These are phyloP conservation scores for Ziziphus jujuba DNA, from an alignment of 306 rosid genomes.

Conservation along the genomic window DNA sequence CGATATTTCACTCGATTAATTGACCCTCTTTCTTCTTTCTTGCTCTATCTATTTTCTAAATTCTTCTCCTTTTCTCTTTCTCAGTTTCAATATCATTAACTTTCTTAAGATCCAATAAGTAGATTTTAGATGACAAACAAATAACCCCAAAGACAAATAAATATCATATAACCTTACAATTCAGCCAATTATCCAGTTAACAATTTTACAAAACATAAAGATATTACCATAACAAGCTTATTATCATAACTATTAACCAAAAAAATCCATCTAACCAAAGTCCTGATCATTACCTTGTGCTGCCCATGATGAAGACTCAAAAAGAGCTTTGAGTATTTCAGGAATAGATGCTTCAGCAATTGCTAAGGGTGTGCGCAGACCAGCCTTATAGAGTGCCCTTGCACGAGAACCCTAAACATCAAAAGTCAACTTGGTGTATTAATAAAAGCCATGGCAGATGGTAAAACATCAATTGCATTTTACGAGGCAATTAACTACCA, in stretches of 20 bases:
- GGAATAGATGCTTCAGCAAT: constrained; percentile 93
- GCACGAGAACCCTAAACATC: constrained; percentile 90
- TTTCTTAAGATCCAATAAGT: too few relatives aligned
- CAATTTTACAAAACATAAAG: background rate
- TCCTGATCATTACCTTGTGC: constrained; percentile 59
- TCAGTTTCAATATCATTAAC: too few relatives aligned
- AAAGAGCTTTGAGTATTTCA: constrained; percentile 81
- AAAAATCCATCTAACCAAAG: background rate
- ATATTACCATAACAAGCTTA: background rate
- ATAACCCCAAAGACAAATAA: too few relatives aligned
- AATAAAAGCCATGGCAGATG: constrained; percentile 3
- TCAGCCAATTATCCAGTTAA: constrained; percentile 3
- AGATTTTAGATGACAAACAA: too few relatives aligned
- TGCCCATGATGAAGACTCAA: constrained; percentile 86
- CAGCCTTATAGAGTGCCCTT: constrained; percentile 94
- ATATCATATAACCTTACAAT: background rate
- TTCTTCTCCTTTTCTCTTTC: too few relatives aligned
- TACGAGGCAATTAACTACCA: constrained; percentile 14
- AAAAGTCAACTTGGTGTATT: constrained; percentile 18
- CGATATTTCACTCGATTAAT: too few relatives aligned
- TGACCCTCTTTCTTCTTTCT: too few relatives aligned
- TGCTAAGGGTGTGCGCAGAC: constrained; percentile 83
- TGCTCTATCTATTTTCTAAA: too few relatives aligned
- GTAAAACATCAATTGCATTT: constrained; percentile 7
- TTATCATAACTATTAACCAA: constrained; percentile 4